These are phyloP conservation scores for Rhizopus arrhizus DNA, from an alignment of 371 early-diverging fungal species.

Conservation along the genomic window DNA sequence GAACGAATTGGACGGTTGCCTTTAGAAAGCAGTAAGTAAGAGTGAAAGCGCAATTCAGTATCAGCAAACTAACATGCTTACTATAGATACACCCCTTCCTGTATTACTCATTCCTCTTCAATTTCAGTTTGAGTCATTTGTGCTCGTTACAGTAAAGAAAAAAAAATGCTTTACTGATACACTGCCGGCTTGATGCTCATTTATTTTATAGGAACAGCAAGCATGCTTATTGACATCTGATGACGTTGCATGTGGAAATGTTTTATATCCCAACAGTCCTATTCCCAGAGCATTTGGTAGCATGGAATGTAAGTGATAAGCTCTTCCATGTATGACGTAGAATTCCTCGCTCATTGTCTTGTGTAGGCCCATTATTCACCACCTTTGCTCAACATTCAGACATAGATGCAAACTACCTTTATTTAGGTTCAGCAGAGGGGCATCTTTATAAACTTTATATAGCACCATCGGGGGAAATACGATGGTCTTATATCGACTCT, in stretches of 20 bases:
- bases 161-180: not conserved
- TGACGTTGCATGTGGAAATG: conserved; percentile 42
- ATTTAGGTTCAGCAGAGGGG: conserved; percentile 43
- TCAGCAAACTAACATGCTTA: not conserved
- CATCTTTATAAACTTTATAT: conserved; percentile 27
- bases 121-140: conserved; percentile 34
- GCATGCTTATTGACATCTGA: conserved; percentile 30
- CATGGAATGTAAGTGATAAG: conserved; percentile 30
- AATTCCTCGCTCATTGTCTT: not conserved
- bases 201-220: conserved; percentile 22
- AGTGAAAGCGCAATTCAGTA: not conserved
- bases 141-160: conserved; percentile 39
- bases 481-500: conserved; percentile 20
- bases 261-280: conserved; percentile 30
- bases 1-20: conserved; percentile 42
- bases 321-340: not conserved
- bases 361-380: conserved; percentile 37
- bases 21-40: conserved; percentile 35
- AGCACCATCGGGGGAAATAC: conserved; percentile 11
- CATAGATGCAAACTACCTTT: conserved; percentile 13
- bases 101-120: conserved; percentile 39
- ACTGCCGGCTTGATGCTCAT: not conserved
- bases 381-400: conserved; percentile 22
- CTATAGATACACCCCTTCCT: conserved; percentile 40
- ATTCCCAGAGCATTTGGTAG: conserved; percentile 29